Evolutionary conservation across 2,329 filamentous ascomycete species (phyloP).

Genomic region (Microsporum audouinii): DNA sequence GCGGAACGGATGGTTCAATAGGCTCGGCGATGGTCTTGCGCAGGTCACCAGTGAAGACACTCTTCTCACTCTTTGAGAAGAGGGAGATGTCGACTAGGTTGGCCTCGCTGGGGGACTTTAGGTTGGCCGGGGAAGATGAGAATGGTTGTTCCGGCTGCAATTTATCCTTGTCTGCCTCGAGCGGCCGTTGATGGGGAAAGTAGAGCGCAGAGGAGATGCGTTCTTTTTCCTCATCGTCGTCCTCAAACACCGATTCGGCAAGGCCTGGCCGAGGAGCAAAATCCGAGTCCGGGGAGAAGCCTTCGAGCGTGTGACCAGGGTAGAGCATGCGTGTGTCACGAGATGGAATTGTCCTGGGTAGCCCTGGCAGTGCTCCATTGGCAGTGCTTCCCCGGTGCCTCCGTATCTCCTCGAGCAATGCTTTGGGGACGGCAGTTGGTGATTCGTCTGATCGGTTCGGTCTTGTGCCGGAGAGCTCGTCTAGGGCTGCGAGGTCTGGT

Average conservation of each 20-base stretch:
- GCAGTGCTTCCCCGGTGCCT: neutral
- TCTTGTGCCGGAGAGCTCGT: neutral
- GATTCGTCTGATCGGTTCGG: neutral
- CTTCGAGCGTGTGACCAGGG: slow-evolving; percentile 1
- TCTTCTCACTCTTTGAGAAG: slow-evolving; percentile 48
- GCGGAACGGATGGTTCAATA: slow-evolving; percentile 18
- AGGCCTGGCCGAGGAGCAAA: neutral
- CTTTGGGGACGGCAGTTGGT: neutral
- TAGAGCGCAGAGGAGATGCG: slow-evolving; percentile 55
- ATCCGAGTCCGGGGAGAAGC: slow-evolving; percentile 5
- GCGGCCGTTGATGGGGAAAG: slow-evolving; percentile 48
- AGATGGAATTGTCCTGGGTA: neutral
- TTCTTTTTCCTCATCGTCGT: slow-evolving; percentile 46
- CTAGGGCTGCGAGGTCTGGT: neutral
- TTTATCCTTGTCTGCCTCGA: slow-evolving; percentile 25
- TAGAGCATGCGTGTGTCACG: neutral
- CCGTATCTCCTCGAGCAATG: neutral
- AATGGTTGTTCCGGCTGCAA: neutral
- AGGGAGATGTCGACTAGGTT: slow-evolving; percentile 47
- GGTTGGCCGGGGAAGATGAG: neutral
- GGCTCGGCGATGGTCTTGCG: slow-evolving; percentile 26
- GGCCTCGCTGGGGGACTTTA: slow-evolving; percentile 14
- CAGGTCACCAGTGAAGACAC: slow-evolving; percentile 50
- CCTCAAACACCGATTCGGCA: slow-evolving; percentile 11
- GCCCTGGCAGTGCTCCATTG: neutral